A percentile compares a stretch with the other conserved stretches of the same genome.
These are phyloP conservation scores for Pleurotus cornucopiae DNA, from an alignment of 768 basidiomycete species.

Conservation along the genomic window DNA sequence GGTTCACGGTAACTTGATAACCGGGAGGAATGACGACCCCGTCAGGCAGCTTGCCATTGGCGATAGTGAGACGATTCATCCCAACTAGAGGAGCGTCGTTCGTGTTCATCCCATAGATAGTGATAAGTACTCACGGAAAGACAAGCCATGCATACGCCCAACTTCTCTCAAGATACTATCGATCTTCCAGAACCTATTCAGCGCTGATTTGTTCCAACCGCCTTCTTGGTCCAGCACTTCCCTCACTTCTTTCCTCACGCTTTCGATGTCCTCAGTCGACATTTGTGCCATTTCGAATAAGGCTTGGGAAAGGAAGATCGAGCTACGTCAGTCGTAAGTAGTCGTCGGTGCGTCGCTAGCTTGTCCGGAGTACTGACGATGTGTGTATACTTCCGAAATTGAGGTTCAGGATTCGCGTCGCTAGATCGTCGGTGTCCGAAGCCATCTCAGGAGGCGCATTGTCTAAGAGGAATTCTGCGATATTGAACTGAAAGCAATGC, in stretches of 20 bases:
- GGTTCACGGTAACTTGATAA: constrained; percentile 27
- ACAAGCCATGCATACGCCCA: constrained; percentile 28
- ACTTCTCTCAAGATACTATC: constrained; percentile 33
- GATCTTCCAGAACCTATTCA: constrained; percentile 28
- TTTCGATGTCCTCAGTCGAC: constrained; percentile 21
- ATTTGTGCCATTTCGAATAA: constrained; percentile 30
- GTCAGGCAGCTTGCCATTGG: constrained; percentile 24
- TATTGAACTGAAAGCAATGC: constrained; percentile 13
- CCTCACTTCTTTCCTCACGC: constrained; percentile 27
- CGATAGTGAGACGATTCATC: constrained; percentile 23
- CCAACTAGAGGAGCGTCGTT: constrained; percentile 19
- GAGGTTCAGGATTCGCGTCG: constrained; percentile 32
- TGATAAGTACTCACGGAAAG: constrained; percentile 22
- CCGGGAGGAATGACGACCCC: constrained; percentile 28
- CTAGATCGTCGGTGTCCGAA: constrained; percentile 21
- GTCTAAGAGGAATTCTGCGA: constrained; percentile 26
- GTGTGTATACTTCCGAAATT: constrained; percentile 37
- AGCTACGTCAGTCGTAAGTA: constrained; percentile 12
- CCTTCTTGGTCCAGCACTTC: constrained; percentile 28
- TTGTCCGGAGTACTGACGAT: constrained; percentile 21
- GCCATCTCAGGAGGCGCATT: constrained; percentile 26
- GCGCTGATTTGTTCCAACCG: constrained; percentile 30
- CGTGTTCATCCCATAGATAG: not conserved
- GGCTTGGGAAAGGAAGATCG: constrained; percentile 31
- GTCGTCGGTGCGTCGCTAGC: not conserved